A percentile compares a stretch with the other conserved stretches of the same genome.
These are phyloP conservation scores for Obba rivulosa DNA, from an alignment of 768 basidiomycete species.

Conservation along the genomic window DNA sequence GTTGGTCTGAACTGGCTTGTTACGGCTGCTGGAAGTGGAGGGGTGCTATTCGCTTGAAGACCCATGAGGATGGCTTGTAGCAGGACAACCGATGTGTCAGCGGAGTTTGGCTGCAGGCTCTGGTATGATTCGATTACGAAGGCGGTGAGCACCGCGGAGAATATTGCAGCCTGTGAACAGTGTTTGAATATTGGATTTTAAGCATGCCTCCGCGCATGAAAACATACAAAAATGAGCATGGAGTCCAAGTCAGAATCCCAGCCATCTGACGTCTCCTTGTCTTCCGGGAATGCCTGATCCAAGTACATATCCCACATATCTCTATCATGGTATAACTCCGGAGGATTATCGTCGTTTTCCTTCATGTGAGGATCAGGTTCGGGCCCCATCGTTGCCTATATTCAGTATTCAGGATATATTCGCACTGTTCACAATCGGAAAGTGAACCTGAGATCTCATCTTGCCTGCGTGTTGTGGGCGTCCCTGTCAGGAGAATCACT, in stretches of 20 bases:
- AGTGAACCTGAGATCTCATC: too few species aligned
- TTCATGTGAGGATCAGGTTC: too few species aligned
- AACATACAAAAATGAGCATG: slow-evolving; percentile 1
- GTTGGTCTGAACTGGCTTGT: slow-evolving; percentile 13
- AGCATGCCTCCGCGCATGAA: too few species aligned
- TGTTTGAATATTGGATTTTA: too few species aligned
- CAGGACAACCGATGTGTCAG: slow-evolving; percentile 7
- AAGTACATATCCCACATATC: slow-evolving; percentile 2
- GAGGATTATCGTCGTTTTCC: too few species aligned
- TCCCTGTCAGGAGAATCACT: too few species aligned
- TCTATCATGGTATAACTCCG: too few species aligned
- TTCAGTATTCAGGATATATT: too few species aligned
- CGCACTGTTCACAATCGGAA: too few species aligned
- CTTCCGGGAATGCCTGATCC: not conserved
- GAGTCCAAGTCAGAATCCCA: slow-evolving; percentile 3
- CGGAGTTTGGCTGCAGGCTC: slow-evolving; percentile 16
- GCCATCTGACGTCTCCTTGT: not conserved
- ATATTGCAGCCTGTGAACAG: slow-evolving; percentile 24
- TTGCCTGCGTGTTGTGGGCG: too few species aligned
- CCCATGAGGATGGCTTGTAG: slow-evolving; percentile 1
- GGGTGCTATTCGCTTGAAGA: slow-evolving; percentile 1
- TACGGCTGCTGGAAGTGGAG: not conserved
- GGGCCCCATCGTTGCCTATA: too few species aligned
- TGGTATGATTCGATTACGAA: slow-evolving; percentile 23
- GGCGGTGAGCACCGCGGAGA: slow-evolving; percentile 24